Base-by-base conservation (phyloP, 2,329 filamentous ascomycete species). In the Hymenoscyphus albidus region DNA sequence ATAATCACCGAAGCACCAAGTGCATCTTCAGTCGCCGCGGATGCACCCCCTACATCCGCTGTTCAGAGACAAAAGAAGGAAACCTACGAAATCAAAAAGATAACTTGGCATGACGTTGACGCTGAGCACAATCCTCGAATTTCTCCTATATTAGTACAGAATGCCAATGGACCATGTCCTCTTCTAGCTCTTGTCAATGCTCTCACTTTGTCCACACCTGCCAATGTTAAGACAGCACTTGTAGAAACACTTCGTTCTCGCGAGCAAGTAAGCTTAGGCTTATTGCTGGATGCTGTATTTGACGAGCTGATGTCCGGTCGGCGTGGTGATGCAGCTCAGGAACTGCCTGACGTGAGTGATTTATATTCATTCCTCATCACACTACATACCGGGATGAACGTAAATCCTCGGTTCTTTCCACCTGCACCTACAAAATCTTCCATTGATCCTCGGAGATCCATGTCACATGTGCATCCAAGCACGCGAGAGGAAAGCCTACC, bases 311-410 rank as follows among this genome's bases (percentile, higher is more conserved):
- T 96, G 80, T 93, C 92, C 2, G 86, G 87, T 9, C 79, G 90
- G 61, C 82, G 90, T 61, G 88, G 85, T 0, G 85, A 85, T 58
- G 77, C 80, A 2, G 83, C 83, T 1, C 80, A 82, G 64, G 81
- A 86, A 16, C 78, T 98, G 31, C 94, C 94, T 0, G 95, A 98
- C 74, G 89, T 98, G 10, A 85, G 88, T 42, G 93, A 97, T 65
- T 81, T 99, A 1, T 96, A 97, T 75, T 83, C 84, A 6, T 99
- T 99, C 73, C 80, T 99, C 1, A 86, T 95, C 64, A 91, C 92
- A 56, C 80, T 99, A 2, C 92, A 97, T 71, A 98, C 93, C 0
- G 95, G 95, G 44, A 97, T 99, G 91, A 99, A 98, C 72, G 94
- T 98, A 64, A 99, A 99, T 69, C 95, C 95, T 2, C 87, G 90